These are phyloP conservation scores for Penicillium sp. DNA, from an alignment of 2,329 filamentous ascomycete species.

Conservation along the genomic window DNA sequence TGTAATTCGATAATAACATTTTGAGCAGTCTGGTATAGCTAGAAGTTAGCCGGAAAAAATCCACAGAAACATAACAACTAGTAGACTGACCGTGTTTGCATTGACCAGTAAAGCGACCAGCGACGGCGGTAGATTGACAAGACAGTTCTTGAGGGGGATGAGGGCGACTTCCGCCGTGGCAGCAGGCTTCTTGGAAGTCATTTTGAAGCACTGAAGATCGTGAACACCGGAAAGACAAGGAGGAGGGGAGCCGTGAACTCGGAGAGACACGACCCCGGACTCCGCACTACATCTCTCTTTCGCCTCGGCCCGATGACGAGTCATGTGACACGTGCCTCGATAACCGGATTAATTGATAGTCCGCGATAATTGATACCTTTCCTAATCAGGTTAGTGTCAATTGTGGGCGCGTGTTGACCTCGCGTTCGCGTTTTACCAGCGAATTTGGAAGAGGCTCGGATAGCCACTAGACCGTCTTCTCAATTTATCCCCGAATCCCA, in stretches of 20 bases:
- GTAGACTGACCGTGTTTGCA: constrained; percentile 73
- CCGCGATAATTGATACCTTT: constrained; percentile 2
- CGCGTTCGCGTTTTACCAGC: constrained; percentile 9
- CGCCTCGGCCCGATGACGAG: constrained; percentile 28
- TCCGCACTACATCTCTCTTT: constrained; percentile 25
- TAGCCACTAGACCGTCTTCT: constrained; percentile 12
- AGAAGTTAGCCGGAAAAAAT: constrained; percentile 17
- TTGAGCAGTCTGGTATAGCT: constrained; percentile 67
- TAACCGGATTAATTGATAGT: constrained; percentile 1
- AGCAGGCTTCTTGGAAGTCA: constrained; percentile 52
- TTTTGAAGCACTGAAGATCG: constrained; percentile 27
- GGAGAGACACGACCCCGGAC: constrained; percentile 20
- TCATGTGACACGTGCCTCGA: constrained; percentile 13
- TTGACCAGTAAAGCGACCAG: constrained; percentile 83
- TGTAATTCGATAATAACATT: constrained; percentile 94
- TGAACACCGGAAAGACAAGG: constrained; percentile 10
- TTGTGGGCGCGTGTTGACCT: constrained; percentile 17
- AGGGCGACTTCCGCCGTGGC: constrained; percentile 80
- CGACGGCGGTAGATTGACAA: constrained; percentile 85
- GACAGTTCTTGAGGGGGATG: constrained; percentile 85
- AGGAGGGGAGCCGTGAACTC: constrained; percentile 12
- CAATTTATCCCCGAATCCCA: constrained; percentile 15
- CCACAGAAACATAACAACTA: not conserved
- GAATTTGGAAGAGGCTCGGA: constrained; percentile 15
- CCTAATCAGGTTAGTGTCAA: constrained; percentile 4